Percentiles rank a stretch among this genome's conserved stretches.
Evolutionary conservation across 164 flowering plant genomes (phyloP).

Genomic region (Sedum album): DNA sequence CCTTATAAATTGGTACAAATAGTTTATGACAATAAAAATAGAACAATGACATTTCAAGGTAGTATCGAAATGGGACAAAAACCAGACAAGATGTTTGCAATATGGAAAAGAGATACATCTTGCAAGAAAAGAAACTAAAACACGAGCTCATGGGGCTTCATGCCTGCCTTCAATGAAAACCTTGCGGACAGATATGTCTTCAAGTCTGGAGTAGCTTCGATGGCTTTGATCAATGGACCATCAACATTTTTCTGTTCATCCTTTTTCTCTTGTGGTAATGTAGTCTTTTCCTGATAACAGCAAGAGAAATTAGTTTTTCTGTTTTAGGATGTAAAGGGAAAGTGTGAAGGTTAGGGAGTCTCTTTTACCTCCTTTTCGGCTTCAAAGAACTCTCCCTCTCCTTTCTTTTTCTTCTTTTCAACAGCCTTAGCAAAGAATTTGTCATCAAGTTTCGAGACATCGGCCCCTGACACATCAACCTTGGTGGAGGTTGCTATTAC

Average conservation of each 20-base stretch:
- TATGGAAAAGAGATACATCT: neutral
- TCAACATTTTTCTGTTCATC: constrained; percentile 67
- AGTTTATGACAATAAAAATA: too few relatives aligned
- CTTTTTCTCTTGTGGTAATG: constrained; percentile 51
- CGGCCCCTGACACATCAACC: constrained; percentile 63
- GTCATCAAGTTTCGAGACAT: constrained; percentile 13
- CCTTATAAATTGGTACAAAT: too few relatives aligned
- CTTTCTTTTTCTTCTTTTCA: constrained; percentile 64
- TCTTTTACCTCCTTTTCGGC: constrained; percentile 70
- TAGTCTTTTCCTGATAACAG: constrained; percentile 38
- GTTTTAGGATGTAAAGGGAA: too few relatives aligned
- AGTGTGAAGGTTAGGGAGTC: neutral
- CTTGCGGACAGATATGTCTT: constrained; percentile 59
- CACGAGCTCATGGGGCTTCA: constrained; percentile 79
- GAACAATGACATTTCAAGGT: neutral
- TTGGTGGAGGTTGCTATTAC: constrained; percentile 86
- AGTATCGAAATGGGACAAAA: neutral
- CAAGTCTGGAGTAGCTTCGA: constrained; percentile 55
- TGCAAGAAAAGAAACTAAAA: constrained; percentile 24
- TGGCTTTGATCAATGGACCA: constrained; percentile 36
- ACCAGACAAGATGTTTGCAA: neutral
- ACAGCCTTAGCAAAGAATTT: constrained; percentile 57
- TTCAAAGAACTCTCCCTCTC: constrained; percentile 81
- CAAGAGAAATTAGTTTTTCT: neutral
- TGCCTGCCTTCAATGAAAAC: constrained; percentile 62